Evolutionary conservation across 2,329 filamentous ascomycete genomes (phyloP), one percentile per base, ranked within the genome.

Genomic region (Esteya vermicola): DNA sequence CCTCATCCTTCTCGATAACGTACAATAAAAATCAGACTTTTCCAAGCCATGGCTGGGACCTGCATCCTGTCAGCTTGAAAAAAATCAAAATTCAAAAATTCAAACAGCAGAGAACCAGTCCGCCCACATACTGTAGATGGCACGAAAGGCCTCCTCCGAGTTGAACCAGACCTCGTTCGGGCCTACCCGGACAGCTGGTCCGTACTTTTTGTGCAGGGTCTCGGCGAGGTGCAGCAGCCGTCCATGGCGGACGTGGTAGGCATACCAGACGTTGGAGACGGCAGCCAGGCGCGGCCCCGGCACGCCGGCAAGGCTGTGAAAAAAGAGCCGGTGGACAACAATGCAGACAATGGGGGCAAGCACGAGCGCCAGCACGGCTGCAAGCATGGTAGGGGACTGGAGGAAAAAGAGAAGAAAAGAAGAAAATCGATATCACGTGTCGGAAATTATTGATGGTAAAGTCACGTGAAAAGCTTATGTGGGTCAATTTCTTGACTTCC

Each of bases 151-250:
- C 36, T 68, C 64, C 19, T 51, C 57, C 3, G 60, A 66, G 42
- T 65, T 54, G 22, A 72, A 64, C 63, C 68, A 72, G 6, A 74
- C 58, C 48, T 73, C 69, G 26, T 70, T 61, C 0, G 70, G 70
- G 0, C 65, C 65, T 8, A 74, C 61, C 0, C 70, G 59, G n/a
- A 75, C 70, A 3, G 61, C 54, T 0, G 65, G 59, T 0, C 70
- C 70, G 43, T 72, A 72, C 10, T 43, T 51, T 0, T 47, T 43
- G 40, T 72, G 69, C n/a, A 73, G 45, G 0, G 52, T 56, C 48
- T 55, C 59, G 1, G 61, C 64, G 4, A 73, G 38, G 8, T 52
- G 47, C 5, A 57, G 53, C 49, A 65, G 58, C 2, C 53, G 55
- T 0, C 69, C 69, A 27, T 62, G 56, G 9, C 63, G 57, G 3